Percentiles rank a stretch among this genome's conserved stretches.
Conservation (phyloP, 495 filamentous ascomycete genomes). For the Penicillium parvum region DNA sequence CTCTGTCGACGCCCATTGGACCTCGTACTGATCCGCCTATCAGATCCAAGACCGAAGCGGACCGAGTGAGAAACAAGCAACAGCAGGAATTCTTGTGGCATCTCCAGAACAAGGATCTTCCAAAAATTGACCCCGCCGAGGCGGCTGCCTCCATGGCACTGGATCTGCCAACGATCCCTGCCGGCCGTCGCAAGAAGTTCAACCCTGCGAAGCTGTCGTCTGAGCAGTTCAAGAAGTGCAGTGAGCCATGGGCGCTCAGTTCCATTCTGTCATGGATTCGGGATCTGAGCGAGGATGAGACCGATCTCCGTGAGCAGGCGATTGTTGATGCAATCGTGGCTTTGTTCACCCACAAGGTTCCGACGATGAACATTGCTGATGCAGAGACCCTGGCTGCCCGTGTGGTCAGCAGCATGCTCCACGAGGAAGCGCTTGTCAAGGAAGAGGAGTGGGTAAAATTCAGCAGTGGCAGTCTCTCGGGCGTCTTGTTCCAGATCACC, state of each 20-base stretch:
- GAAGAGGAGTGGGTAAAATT: constrained; percentile 99
- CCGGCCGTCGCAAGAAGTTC: constrained; percentile 70
- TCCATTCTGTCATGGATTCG: constrained; percentile 82
- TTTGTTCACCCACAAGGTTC: constrained; percentile 92
- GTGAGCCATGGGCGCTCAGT: constrained; percentile 90
- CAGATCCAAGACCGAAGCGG: constrained; percentile 92
- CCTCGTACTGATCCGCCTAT: constrained; percentile 77
- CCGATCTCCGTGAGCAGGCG: constrained; percentile 74
- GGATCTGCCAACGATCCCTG: constrained; percentile 68
- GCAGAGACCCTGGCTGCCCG: constrained; percentile 79
- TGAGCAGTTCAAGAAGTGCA: constrained; percentile 78
- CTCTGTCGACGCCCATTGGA: constrained; percentile 71
- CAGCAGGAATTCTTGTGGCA: constrained; percentile 54
- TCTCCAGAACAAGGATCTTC: constrained; percentile 39
- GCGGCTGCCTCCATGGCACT: constrained; percentile 52
- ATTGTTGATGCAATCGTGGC: constrained; percentile 83
- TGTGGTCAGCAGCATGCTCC: constrained; percentile 78
- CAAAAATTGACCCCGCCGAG: constrained; percentile 35
- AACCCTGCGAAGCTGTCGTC: constrained; percentile 81
- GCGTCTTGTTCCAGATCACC: constrained; percentile 90
- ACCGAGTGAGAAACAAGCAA: constrained; percentile 56
- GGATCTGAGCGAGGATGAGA: constrained; percentile 78
- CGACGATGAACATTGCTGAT: constrained; percentile 98
- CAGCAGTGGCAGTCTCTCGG: constrained; percentile 66
- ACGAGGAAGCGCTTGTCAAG: constrained; percentile 69